phyloP scores from a whole-genome alignment of 192 early-diverging fungal species.

The Entomortierella beljakovae region DNA sequence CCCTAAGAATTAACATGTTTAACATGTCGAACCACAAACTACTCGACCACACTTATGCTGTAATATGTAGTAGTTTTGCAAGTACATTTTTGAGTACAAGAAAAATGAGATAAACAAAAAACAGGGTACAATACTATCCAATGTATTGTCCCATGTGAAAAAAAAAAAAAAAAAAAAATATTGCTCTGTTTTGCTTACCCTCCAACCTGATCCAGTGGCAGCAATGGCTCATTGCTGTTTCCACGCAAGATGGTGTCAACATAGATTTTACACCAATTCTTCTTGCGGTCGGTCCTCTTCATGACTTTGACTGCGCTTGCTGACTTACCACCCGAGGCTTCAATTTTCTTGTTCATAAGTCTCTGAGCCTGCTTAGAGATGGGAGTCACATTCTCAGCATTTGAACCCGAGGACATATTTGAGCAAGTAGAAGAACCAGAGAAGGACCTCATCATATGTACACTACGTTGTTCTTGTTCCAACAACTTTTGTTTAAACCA shows the following conservation, averaged over 20 bases:
- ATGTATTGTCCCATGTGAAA: constrained; percentile 37
- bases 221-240: constrained; percentile 26
- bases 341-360: constrained; percentile 39
- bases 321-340: constrained; percentile 19
- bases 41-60: too few species aligned
- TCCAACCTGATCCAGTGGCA: constrained; percentile 20
- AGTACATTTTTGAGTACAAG: neutral
- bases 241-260: constrained; percentile 50
- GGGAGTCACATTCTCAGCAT: constrained; percentile 2
- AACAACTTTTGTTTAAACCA: constrained; percentile 42
- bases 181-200: constrained; percentile 19
- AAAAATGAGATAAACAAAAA: neutral
- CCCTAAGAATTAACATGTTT: neutral
- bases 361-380: constrained; percentile 47
- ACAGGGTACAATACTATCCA: constrained; percentile 19
- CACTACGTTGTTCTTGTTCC: constrained; percentile 39
- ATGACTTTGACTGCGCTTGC: constrained; percentile 27
- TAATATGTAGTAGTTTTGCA: too few species aligned
- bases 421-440: constrained; percentile 30
- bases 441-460: constrained; percentile 45
- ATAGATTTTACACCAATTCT: constrained; percentile 54
- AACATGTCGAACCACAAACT: neutral
- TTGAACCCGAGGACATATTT: constrained; percentile 17
- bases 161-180: constrained; percentile 11
- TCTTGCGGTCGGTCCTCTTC: constrained; percentile 39